Evolutionary conservation across 2,329 filamentous ascomycete genomes (phyloP).

Genomic region (Cytospora paraplurivora): DNA sequence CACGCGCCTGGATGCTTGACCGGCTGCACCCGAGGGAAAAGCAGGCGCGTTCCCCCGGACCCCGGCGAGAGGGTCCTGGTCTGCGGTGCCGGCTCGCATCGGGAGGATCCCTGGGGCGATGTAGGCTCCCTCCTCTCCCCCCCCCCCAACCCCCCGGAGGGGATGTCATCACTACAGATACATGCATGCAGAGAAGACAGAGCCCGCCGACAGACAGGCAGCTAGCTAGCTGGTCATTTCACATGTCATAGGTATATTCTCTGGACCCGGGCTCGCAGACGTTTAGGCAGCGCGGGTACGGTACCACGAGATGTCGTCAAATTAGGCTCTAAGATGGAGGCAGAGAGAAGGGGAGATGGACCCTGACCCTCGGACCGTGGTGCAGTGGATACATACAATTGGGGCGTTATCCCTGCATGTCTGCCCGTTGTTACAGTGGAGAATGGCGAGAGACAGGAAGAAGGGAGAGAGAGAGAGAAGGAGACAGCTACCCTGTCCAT

Average conservation of each 20-base stretch:
- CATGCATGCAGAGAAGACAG: conserved; percentile 3
- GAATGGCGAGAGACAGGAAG: conserved; percentile 17
- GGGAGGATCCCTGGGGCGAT: conserved; percentile 10
- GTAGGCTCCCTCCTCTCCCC: conserved; percentile 5
- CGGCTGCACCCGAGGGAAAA: conserved; percentile 24
- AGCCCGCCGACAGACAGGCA: neutral
- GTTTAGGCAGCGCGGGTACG: conserved; percentile 6
- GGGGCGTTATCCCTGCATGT: conserved; percentile 25
- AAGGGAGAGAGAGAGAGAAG: too few relatives aligned
- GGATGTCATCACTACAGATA: conserved; percentile 17
- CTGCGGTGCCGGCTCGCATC: conserved; percentile 11
- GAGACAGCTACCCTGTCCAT: too few relatives aligned
- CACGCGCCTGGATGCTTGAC: conserved; percentile 10
- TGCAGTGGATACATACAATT: conserved; percentile 17
- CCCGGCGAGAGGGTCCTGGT: conserved; percentile 5
- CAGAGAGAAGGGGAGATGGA: conserved; percentile 1
- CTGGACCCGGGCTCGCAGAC: neutral
- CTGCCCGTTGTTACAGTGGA: conserved; percentile 22
- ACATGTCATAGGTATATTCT: neutral
- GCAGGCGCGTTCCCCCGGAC: conserved; percentile 14
- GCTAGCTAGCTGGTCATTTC: neutral
- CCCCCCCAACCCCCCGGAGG: too few relatives aligned
- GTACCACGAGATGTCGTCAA: conserved; percentile 26
- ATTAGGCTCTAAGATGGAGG: conserved; percentile 17
- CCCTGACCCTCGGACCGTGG: conserved; percentile 13